phyloP scores from a whole-genome alignment of 1,139 yeast genomes.

The Candida sanyaensis region DNA sequence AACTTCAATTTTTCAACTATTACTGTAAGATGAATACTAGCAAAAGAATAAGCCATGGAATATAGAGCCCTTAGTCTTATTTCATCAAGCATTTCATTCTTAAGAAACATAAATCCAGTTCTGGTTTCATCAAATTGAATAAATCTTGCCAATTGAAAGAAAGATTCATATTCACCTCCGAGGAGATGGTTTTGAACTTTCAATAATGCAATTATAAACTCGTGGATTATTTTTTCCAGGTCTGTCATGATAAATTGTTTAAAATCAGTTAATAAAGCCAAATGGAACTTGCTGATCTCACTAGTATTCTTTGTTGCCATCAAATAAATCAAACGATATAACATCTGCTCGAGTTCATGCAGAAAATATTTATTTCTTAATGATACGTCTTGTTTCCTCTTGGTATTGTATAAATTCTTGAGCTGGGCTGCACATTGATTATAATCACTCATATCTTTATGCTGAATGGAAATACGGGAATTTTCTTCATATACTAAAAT shows the following conservation, averaged over 20 bases:
- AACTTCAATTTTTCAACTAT: conserved; percentile 52
- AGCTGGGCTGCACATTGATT: conserved; percentile 92
- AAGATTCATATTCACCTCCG: conserved; percentile 52
- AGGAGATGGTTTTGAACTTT: conserved; percentile 23
- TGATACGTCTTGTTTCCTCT: conserved; percentile 14
- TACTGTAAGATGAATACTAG: conserved; percentile 51
- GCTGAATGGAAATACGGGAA: conserved; percentile 82
- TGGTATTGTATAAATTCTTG: conserved; percentile 54
- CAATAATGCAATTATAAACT: conserved; percentile 26
- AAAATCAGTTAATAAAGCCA: conserved; percentile 16
- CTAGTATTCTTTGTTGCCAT: conserved; percentile 71
- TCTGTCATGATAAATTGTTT: conserved; percentile 20
- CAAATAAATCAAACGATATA: conserved; percentile 77
- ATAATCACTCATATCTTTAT: conserved; percentile 87
- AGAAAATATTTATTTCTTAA: conserved; percentile 18
- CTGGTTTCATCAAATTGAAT: conserved; percentile 32
- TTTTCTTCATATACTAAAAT: conserved; percentile 81
- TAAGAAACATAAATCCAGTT: conserved; percentile 30
- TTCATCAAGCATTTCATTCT: conserved; percentile 47
- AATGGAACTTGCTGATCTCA: conserved; percentile 43
- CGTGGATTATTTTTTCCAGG: conserved; percentile 20
- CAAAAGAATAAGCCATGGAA: conserved; percentile 60
- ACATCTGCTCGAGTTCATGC: conserved; percentile 60
- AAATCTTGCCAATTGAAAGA: conserved; percentile 31
- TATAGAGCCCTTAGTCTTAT: conserved; percentile 64